Conservation (phyloP, 768 basidiomycete genomes). For the Lentinus brumalis region DNA sequence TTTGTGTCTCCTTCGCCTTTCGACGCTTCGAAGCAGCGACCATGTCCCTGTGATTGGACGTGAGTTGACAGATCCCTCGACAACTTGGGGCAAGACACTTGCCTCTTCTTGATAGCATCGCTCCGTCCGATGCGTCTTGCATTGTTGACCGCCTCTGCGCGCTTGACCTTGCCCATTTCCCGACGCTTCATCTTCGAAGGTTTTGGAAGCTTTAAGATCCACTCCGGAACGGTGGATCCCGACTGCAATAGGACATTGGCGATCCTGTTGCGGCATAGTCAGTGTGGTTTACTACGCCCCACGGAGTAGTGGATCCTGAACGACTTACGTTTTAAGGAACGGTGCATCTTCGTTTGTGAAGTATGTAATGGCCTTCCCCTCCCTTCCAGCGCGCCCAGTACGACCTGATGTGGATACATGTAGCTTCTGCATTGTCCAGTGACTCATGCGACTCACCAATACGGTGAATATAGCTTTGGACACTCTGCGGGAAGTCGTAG, state of each 20-base stretch:
- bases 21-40: conserved; percentile 72
- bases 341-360: conserved; percentile 94
- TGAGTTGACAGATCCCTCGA: conserved; percentile 6
- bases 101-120: conserved; percentile 78
- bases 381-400: conserved; percentile 90
- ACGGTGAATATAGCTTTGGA: conserved; percentile 94
- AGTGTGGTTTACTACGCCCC: not conserved
- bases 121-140: conserved; percentile 68
- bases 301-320: not conserved
- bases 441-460: conserved; percentile 58
- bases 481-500: conserved; percentile 94
- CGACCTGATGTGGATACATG: conserved; percentile 54
- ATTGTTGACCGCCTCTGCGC: conserved; percentile 71
- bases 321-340: conserved; percentile 80
- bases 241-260: conserved; percentile 95
- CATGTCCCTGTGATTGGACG: conserved; percentile 61
- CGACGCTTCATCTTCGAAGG: conserved; percentile 88
- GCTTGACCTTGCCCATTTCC: conserved; percentile 83
- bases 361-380: conserved; percentile 93
- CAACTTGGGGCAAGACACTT: conserved; percentile 16
- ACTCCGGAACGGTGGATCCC: conserved; percentile 88
- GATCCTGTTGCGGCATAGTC: conserved; percentile 52
- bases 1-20: conserved; percentile 41
- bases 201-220: conserved; percentile 93
- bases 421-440: not conserved